A percentile compares a stretch with the other conserved stretches of the same genome.
These are phyloP conservation scores for Russula sp. DNA, from an alignment of 768 basidiomycete genomes.

Conservation along the genomic window DNA sequence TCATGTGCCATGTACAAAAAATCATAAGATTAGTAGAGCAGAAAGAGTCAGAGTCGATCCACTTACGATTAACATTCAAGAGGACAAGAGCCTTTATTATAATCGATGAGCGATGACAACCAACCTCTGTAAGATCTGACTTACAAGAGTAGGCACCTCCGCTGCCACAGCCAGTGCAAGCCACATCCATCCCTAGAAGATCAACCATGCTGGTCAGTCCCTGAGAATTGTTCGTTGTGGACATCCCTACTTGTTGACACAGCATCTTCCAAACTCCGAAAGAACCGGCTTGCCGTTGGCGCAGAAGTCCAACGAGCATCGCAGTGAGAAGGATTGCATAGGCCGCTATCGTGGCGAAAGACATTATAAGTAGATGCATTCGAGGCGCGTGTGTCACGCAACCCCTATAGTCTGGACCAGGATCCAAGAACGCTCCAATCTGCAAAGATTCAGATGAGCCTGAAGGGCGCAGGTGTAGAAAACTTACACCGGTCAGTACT, in stretches of 20 bases:
- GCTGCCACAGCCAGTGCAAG: slow-evolving; percentile 7
- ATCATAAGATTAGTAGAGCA: neutral
- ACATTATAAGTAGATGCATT: neutral
- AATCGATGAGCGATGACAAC: neutral
- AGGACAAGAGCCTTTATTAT: neutral
- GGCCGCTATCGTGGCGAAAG: neutral
- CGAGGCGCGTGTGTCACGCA: neutral
- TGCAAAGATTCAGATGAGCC: neutral
- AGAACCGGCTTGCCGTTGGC: neutral
- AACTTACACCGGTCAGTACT: slow-evolving; percentile 9
- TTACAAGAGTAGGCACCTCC: slow-evolving; percentile 11
- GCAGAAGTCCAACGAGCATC: slow-evolving; percentile 7
- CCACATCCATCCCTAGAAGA: slow-evolving; percentile 12
- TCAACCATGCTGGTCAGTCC: neutral
- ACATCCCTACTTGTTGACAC: neutral
- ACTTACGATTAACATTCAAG: slow-evolving; percentile 1
- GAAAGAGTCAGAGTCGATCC: neutral
- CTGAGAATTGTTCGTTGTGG: too few species aligned
- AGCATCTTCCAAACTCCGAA: slow-evolving; percentile 8
- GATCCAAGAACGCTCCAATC: neutral
- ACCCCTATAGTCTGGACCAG: slow-evolving; percentile 1
- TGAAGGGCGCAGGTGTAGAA: neutral
- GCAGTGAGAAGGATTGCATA: slow-evolving; percentile 4
- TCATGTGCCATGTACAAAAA: neutral
- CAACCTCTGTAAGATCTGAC: neutral